Evolutionary conservation across 176 grass and related monocot genomes (phyloP).

Genomic region (Melocanna baccifera): DNA sequence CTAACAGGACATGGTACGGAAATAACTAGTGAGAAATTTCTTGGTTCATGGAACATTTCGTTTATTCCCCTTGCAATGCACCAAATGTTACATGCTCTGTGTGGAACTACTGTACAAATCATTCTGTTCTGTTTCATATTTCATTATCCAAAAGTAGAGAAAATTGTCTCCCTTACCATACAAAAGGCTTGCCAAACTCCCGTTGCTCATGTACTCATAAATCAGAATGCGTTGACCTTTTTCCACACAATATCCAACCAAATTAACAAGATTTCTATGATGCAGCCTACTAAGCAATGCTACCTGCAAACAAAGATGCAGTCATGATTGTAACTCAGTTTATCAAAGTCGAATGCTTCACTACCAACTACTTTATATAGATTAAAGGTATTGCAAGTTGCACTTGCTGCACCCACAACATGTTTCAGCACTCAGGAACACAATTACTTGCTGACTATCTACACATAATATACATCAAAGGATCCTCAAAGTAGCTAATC

Average conservation of each 20-base stretch:
- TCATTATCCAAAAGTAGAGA: neutral
- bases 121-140: neutral
- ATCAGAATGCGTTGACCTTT: constrained; percentile 82
- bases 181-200: constrained; percentile 77
- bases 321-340: constrained; percentile 10
- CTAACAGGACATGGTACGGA: constrained; percentile 39
- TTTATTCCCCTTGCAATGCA: neutral
- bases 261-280: constrained; percentile 99
- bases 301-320: constrained; percentile 49
- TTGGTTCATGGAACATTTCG: neutral
- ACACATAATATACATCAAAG: neutral
- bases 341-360: constrained; percentile 17
- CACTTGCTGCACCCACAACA: constrained; percentile 1
- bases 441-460: neutral
- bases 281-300: constrained; percentile 93
- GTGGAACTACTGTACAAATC: neutral
- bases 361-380: constrained; percentile 5
- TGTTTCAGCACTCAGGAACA: constrained; percentile 21
- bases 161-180: constrained; percentile 58
- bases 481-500: neutral
- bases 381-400: constrained; percentile 1
- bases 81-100: neutral
- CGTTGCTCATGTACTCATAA: constrained; percentile 98
- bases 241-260: constrained; percentile 96
- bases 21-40: neutral